Conservation (phyloP, 306 rosid species). For the Glycine latifolia region DNA sequence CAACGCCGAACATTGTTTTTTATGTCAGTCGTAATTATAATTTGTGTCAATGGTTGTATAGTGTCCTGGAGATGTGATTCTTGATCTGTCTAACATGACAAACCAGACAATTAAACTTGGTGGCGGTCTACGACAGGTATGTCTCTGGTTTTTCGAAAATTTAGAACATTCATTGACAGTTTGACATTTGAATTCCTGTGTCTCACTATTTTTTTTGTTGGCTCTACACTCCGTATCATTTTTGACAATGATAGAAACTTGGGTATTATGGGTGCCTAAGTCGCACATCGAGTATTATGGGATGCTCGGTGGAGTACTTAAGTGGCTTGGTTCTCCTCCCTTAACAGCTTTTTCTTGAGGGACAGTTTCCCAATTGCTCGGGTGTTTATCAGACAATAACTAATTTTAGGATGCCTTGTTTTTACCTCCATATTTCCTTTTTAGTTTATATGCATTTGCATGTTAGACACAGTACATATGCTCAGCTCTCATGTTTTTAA, state of each 20-base stretch:
- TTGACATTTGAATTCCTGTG: not conserved
- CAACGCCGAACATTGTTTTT: not conserved
- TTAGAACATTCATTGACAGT: not conserved
- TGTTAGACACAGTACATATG: not conserved
- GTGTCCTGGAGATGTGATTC: slow-evolving; percentile 91
- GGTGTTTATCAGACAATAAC: not conserved
- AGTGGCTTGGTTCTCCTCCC: not conserved
- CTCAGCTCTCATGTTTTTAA: not conserved
- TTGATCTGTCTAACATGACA: slow-evolving; percentile 78
- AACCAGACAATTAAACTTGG: slow-evolving; percentile 93
- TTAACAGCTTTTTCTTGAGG: not conserved
- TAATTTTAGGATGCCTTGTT: not conserved
- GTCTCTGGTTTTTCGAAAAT: not conserved
- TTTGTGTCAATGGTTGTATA: slow-evolving; percentile 34
- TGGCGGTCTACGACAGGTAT: slow-evolving; percentile 85
- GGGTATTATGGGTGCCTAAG: not conserved
- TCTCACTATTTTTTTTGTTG: not conserved
- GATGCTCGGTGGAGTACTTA: not conserved
- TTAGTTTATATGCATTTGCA: not conserved
- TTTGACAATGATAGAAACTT: not conserved
- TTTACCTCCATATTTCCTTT: slow-evolving; percentile 1
- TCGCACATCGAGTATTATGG: not conserved
- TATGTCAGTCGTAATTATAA: not conserved
- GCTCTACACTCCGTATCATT: not conserved
- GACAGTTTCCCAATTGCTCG: not conserved